Base-by-base conservation (phyloP, 139 green algal species). In the Tetradesmus lagerheimii region DNA sequence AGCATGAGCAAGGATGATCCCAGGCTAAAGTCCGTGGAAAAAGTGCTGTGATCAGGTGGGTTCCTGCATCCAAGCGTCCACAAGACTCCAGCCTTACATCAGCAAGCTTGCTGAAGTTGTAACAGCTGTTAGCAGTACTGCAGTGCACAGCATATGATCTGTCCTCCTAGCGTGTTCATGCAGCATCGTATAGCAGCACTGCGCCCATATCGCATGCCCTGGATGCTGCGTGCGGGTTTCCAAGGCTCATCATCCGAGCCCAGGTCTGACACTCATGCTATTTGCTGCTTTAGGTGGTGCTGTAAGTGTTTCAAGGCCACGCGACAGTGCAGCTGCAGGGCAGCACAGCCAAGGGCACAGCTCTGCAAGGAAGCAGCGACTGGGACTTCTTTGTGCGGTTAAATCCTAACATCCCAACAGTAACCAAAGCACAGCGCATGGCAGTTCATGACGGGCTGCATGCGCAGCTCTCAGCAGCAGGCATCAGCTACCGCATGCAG, bases 321-420 rank as follows among this genome's bases (percentile, higher is more conserved):
- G 50, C 53, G 9, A 43, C 31, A 76, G 81, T 87, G 25, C 81
- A 87, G 50, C 81, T 87, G 50, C 50, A 76, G 37, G 81, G 81
- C 37, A 87, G 81, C 81, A 87, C 81, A 34, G 31, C 31, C n/a
- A 87, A 78, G 47, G 81, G 31, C 35, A 76, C 53, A n/a, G n/a
- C 4, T 25, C n/a, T 87, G 38, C 34, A 50, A 8, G 31, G n/a
- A 16, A 75, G 14, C 35, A 78, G 50, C 25, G 81, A 87, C 81
- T 75, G 50, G 50, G 81, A 87, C 34, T 87, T 87, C 31, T 50
- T 87, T 34, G 81, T 87, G 2, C 81, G n/a, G 14, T 34, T 87
- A 15, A 41, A 87, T 37, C 31, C 35, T 31, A 87, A 39, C 16
- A 78, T 87, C 37, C 12, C 31, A 9, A 29, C 50, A 29, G 81